These are phyloP conservation scores for Hericium alpestre DNA, from an alignment of 768 basidiomycete genomes.

Conservation along the genomic window DNA sequence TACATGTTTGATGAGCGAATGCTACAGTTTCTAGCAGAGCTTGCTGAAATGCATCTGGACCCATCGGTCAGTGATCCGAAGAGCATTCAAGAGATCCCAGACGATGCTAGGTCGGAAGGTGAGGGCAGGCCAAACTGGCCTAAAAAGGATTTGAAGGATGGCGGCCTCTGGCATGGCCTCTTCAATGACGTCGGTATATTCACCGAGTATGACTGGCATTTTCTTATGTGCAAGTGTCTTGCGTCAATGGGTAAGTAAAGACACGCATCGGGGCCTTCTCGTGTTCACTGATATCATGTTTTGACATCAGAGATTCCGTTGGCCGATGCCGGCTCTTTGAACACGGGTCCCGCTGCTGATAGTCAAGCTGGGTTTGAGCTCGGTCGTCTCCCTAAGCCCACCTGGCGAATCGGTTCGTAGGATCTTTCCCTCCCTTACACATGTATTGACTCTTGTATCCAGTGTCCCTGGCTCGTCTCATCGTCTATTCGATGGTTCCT, in stretches of 20 bases:
- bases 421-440: slow-evolving; percentile 3
- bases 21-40: slow-evolving; percentile 68
- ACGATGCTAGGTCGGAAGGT: slow-evolving; percentile 55
- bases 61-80: slow-evolving; percentile 68
- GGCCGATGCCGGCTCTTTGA: slow-evolving; percentile 63
- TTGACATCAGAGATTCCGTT: slow-evolving; percentile 49
- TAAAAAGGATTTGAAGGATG: slow-evolving; percentile 29
- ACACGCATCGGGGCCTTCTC: not conserved
- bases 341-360: slow-evolving; percentile 69
- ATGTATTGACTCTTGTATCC: slow-evolving; percentile 8
- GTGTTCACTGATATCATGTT: slow-evolving; percentile 1
- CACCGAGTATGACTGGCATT: slow-evolving; percentile 72
- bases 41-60: slow-evolving; percentile 74
- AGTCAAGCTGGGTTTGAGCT: slow-evolving; percentile 65
- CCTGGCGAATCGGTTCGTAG: slow-evolving; percentile 57
- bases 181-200: slow-evolving; percentile 66
- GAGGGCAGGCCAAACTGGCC: slow-evolving; percentile 51
- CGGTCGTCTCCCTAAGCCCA: slow-evolving; percentile 56
- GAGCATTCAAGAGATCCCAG: slow-evolving; percentile 52
- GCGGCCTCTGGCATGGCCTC: slow-evolving; percentile 40
- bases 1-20: slow-evolving; percentile 86
- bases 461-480: slow-evolving; percentile 76
- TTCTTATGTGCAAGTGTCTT: slow-evolving; percentile 83
- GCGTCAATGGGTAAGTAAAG: slow-evolving; percentile 60
- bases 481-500: slow-evolving; percentile 80